A percentile compares a stretch with the other conserved stretches of the same genome.
phyloP scores from a whole-genome alignment of 768 basidiomycete genomes.

The Pleurotus ostreatus region DNA sequence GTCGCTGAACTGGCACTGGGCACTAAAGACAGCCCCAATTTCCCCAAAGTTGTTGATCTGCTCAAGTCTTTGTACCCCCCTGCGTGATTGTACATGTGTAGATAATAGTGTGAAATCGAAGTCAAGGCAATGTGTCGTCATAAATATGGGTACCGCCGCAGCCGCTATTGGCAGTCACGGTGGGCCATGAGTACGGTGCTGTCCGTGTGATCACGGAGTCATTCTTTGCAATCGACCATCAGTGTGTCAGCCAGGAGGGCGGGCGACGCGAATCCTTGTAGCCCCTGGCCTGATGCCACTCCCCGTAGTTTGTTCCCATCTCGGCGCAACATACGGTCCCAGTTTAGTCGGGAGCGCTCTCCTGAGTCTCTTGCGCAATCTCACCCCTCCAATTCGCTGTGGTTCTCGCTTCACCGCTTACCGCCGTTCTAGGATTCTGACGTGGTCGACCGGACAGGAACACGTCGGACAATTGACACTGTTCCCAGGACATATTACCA shows the following conservation, averaged over 20 bases:
- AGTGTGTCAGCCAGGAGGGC: no score
- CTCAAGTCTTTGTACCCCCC: slow-evolving; percentile 40
- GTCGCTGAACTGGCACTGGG: slow-evolving; percentile 51
- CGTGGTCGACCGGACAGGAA: slow-evolving; percentile 1
- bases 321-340: not conserved
- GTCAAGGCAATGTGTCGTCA: not conserved
- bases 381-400: not conserved
- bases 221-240: no score
- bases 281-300: not conserved
- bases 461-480: not conserved
- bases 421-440: slow-evolving; percentile 2
- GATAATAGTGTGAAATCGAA: not conserved
- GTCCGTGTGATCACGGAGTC: not conserved
- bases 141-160: slow-evolving; percentile 1
- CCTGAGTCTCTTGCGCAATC: not conserved
- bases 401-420: not conserved
- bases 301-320: not conserved
- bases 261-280: no score
- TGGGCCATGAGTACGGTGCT: no score
- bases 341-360: not conserved
- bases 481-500: slow-evolving; percentile 4
- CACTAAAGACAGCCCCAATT: slow-evolving; percentile 31
- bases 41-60: slow-evolving; percentile 42
- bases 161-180: not conserved
- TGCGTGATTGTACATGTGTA: slow-evolving; percentile 3